Evolutionary conservation across 208 protist genomes (phyloP).

Genomic region (Wallacemonas sp.): DNA sequence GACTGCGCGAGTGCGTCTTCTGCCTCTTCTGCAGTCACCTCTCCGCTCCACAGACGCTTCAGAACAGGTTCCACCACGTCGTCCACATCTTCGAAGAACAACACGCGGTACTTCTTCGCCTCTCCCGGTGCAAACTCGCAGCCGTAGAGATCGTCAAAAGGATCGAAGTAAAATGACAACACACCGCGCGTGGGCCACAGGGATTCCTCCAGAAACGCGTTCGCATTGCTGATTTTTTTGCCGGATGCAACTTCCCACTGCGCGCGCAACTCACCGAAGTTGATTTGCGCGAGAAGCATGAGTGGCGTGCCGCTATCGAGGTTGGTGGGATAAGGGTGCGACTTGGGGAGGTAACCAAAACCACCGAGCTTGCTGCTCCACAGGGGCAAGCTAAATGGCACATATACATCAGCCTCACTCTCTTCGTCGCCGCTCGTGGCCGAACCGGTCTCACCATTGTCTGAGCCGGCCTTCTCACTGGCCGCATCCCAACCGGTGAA

Average conservation of each 20-base stretch:
- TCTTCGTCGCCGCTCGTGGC: background rate
- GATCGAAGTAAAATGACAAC: constrained; percentile 20
- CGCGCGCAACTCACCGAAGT: constrained; percentile 21
- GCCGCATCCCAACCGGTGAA: background rate
- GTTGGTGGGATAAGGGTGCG: constrained; percentile 13
- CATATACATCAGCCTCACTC: background rate
- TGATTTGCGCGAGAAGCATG: constrained; percentile 19
- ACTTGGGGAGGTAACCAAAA: constrained; percentile 21
- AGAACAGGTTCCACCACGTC: constrained; percentile 7
- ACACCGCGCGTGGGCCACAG: constrained; percentile 12
- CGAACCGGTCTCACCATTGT: background rate
- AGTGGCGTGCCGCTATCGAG: constrained; percentile 5
- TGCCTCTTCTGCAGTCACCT: background rate
- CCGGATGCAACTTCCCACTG: background rate
- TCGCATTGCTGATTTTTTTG: background rate
- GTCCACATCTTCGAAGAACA: constrained; percentile 22
- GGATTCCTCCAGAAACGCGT: constrained; percentile 1
- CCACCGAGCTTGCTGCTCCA: constrained; percentile 25
- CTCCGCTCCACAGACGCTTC: background rate
- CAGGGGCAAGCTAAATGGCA: constrained; percentile 16
- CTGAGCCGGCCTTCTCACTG: background rate
- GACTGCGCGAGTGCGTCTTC: constrained; percentile 2
- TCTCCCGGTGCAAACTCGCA: background rate
- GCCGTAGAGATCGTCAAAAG: constrained; percentile 18
- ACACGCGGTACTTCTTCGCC: constrained; percentile 12